Evolutionary conservation across 1,139 yeast species (phyloP).

Genomic region (Spathaspora jeffriesii): DNA sequence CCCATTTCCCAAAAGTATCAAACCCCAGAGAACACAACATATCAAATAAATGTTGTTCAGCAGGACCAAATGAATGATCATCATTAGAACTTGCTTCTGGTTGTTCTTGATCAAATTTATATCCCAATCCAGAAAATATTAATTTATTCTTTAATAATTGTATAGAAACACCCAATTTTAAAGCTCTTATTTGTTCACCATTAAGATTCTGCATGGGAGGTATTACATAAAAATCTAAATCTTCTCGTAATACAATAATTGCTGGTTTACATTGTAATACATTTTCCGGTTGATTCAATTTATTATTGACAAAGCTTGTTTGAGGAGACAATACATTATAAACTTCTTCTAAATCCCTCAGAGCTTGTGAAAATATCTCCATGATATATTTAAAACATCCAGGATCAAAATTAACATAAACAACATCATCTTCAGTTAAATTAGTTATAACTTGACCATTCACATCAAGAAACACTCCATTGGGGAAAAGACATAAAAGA

Average conservation of each 20-base stretch:
- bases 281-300: conserved; percentile 29
- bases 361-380: conserved; percentile 57
- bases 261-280: conserved; percentile 83
- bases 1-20: conserved; percentile 73
- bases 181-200: conserved; percentile 54
- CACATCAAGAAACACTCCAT: conserved; percentile 81
- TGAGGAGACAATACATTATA: conserved; percentile 3
- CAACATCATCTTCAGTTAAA: conserved; percentile 74
- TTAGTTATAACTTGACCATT: conserved; percentile 76
- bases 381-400: conserved; percentile 82
- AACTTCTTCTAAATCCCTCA: conserved; percentile 26
- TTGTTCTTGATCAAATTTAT: conserved; percentile 17
- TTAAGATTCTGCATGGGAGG: conserved; percentile 63
- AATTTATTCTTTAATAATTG: conserved; percentile 52
- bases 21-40: conserved; percentile 96
- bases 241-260: conserved; percentile 90
- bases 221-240: conserved; percentile 88
- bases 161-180: conserved; percentile 67
- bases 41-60: conserved; percentile 92
- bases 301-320: conserved; percentile 3
- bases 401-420: conserved; percentile 84
- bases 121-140: conserved; percentile 76
- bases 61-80: conserved; percentile 66
- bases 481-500: conserved; percentile 82
- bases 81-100: not conserved